Evolutionary conservation across 306 rosid species (phyloP).

Genomic region (Ochetophila trinervis): DNA sequence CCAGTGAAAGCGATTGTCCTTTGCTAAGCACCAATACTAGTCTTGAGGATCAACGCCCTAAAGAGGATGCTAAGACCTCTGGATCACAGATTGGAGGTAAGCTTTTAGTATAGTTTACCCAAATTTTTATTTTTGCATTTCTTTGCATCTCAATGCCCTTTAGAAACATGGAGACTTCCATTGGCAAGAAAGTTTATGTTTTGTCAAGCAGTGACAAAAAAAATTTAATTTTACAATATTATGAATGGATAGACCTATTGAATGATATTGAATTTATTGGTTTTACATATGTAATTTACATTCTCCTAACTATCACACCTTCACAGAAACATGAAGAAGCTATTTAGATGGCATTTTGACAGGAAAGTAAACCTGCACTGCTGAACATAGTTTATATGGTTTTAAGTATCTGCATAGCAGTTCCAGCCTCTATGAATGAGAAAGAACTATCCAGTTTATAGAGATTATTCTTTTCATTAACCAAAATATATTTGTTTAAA

Average conservation of each 20-base stretch:
- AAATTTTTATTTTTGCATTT: not conserved
- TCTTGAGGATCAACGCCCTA: constrained; percentile 21
- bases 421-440: not conserved
- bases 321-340: not conserved
- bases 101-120: constrained; percentile 4
- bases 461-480: not conserved
- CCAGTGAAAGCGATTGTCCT: constrained; percentile 30
- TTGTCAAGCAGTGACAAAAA: not conserved
- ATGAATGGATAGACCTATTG: no score
- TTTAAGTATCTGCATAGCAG: not conserved
- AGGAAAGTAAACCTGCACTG: no score
- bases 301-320: not conserved
- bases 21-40: constrained; percentile 30
- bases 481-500: not conserved
- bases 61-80: constrained; percentile 31
- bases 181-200: not conserved
- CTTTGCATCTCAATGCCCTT: not conserved
- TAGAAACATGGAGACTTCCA: not conserved
- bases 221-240: no score
- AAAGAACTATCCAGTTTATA: not conserved
- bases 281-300: not conserved
- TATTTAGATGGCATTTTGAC: not conserved
- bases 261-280: not conserved
- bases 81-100: constrained; percentile 42
- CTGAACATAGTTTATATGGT: no score